phyloP scores from a whole-genome alignment of 352 stramenopile species.

The Pythium rishiriense region DNA sequence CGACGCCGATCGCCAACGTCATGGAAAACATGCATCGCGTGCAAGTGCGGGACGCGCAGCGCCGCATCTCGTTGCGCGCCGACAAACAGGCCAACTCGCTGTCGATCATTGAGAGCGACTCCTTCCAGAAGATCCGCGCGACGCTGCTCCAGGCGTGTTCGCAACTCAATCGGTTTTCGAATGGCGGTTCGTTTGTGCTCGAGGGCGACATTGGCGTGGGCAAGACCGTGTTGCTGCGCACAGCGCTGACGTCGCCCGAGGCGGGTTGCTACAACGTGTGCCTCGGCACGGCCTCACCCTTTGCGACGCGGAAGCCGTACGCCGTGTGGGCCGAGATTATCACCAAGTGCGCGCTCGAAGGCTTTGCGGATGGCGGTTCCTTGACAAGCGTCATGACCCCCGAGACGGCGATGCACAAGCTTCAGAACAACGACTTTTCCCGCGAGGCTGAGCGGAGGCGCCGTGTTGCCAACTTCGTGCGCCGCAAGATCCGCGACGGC shows the following conservation, averaged over 20 bases:
- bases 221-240: constrained; percentile 79
- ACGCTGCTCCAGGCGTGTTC: constrained; percentile 68
- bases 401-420: constrained; percentile 16
- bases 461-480: constrained; percentile 61
- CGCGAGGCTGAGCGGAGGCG: constrained; percentile 43
- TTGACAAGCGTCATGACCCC: constrained; percentile 6
- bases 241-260: constrained; percentile 49
- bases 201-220: constrained; percentile 85
- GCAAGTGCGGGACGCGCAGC: constrained; percentile 78
- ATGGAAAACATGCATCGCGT: constrained; percentile 89
- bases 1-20: constrained; percentile 66
- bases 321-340: constrained; percentile 82
- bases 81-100: constrained; percentile 44
- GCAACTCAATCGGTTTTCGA: constrained; percentile 60
- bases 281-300: constrained; percentile 71
- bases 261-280: constrained; percentile 57
- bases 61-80: constrained; percentile 53
- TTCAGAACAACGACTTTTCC: constrained; percentile 26
- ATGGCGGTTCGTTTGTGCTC: constrained; percentile 70
- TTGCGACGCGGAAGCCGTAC: constrained; percentile 75
- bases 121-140: constrained; percentile 48
- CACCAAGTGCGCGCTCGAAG: constrained; percentile 56
- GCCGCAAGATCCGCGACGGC: constrained; percentile 61
- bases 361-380: constrained; percentile 5
- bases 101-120: constrained; percentile 67